phyloP scores from a whole-genome alignment of 108 stramenopile species.

The Nannochloropsis gaditana region DNA sequence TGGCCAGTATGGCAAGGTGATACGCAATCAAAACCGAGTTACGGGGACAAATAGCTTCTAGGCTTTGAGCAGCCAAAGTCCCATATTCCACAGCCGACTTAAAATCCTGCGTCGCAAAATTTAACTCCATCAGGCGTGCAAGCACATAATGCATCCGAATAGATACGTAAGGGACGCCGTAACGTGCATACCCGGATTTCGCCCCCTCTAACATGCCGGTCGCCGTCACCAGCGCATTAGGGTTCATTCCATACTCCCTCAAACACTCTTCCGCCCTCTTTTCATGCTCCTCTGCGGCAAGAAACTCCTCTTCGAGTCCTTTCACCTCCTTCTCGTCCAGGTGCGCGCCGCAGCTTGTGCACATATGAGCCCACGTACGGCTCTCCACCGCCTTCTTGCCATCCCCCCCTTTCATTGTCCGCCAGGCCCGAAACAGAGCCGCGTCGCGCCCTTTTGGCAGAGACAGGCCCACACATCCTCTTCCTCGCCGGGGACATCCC shows the following conservation, averaged over 20 bases:
- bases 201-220: not conserved
- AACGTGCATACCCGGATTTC: not conserved
- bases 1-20: not conserved
- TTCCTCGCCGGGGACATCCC: not conserved
- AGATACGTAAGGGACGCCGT: not conserved
- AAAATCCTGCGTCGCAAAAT: not conserved
- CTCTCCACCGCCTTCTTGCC: not conserved
- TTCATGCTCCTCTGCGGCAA: not conserved
- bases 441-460: not conserved
- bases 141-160: not conserved
- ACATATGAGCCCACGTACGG: not conserved
- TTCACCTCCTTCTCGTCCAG: not conserved
- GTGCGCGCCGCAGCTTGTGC: not conserved
- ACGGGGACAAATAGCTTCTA: not conserved
- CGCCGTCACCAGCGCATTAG: not conserved
- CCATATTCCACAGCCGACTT: not conserved
- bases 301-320: not conserved
- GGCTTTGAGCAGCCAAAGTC: not conserved
- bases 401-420: not conserved
- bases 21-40: not conserved
- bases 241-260: not conserved
- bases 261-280: not conserved
- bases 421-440: not conserved
- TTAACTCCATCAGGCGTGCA: not conserved
- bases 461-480: not conserved